Evolutionary conservation across 2,329 filamentous ascomycete species (phyloP).

Genomic region (Pseudogymnoascus sp.): DNA sequence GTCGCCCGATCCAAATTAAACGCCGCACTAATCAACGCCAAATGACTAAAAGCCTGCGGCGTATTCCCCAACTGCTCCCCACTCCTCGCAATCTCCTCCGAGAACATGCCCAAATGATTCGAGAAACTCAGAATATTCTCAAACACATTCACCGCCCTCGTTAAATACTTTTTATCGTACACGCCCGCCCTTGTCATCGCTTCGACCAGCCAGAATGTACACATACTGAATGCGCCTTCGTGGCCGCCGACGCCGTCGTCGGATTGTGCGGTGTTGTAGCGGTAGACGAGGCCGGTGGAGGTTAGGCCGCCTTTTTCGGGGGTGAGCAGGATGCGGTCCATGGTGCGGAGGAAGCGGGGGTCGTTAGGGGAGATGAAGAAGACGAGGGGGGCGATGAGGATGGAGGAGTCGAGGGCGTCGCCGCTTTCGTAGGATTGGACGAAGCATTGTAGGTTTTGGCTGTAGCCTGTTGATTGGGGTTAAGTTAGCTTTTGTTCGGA

Average conservation of each 20-base stretch:
- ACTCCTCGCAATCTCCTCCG: slow-evolving; percentile 65
- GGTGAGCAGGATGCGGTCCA: slow-evolving; percentile 62
- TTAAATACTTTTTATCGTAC: slow-evolving; percentile 57
- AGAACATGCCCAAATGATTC: slow-evolving; percentile 72
- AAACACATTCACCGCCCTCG: slow-evolving; percentile 58
- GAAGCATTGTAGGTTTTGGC: slow-evolving; percentile 59
- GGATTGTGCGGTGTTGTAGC: slow-evolving; percentile 61
- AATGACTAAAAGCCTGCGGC: slow-evolving; percentile 69
- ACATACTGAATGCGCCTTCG: slow-evolving; percentile 74
- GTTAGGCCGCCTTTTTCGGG: slow-evolving; percentile 70
- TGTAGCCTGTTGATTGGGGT: slow-evolving; percentile 61
- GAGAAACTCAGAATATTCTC: slow-evolving; percentile 71
- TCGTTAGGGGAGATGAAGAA: slow-evolving; percentile 75
- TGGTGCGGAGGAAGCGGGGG: slow-evolving; percentile 63
- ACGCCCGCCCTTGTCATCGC: slow-evolving; percentile 61
- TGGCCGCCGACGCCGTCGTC: slow-evolving; percentile 67
- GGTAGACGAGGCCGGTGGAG: slow-evolving; percentile 65
- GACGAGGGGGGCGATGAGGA: slow-evolving; percentile 68
- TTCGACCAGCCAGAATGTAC: slow-evolving; percentile 76
- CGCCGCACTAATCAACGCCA: slow-evolving; percentile 67
- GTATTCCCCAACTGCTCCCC: slow-evolving; percentile 75
- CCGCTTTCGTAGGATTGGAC: slow-evolving; percentile 68
- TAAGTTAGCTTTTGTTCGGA: neutral
- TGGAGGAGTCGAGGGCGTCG: slow-evolving; percentile 63
- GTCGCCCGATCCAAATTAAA: slow-evolving; percentile 60